Conservation (phyloP, 345 rosid species). For the Trapa incisa region DNA sequence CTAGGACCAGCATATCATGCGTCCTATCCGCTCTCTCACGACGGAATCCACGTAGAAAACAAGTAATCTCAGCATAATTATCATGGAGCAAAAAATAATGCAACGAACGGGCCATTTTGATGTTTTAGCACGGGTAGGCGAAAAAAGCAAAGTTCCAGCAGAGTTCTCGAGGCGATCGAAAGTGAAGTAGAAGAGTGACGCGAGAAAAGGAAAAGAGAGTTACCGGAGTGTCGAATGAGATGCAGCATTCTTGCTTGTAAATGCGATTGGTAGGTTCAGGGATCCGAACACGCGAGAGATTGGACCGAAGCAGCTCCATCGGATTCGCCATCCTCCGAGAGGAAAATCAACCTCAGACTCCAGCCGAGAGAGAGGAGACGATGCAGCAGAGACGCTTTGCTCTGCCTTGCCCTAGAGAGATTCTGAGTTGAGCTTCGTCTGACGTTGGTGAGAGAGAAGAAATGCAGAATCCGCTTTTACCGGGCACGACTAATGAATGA, state of each 20-base stretch:
- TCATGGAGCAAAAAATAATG: background rate
- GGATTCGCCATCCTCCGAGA: slow-evolving; percentile 17
- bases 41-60: background rate
- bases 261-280: slow-evolving; percentile 96
- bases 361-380: background rate
- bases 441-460: background rate
- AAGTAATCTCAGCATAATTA: background rate
- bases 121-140: background rate
- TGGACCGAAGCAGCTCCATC: slow-evolving; percentile 89
- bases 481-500: background rate
- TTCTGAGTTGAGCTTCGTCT: background rate
- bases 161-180: background rate
- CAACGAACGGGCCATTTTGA: background rate
- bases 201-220: background rate
- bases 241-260: slow-evolving; percentile 95
- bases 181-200: background rate
- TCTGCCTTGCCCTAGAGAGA: slow-evolving; percentile 2
- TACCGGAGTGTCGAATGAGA: slow-evolving; percentile 93
- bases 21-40: background rate
- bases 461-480: slow-evolving; percentile 3
- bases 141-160: background rate
- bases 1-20: background rate
- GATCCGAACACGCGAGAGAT: slow-evolving; percentile 92
- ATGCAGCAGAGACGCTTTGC: slow-evolving; percentile 2
- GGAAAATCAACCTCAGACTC: background rate